Percentiles rank a stretch among this genome's conserved stretches.
Conservation (phyloP, 192 early-diverging fungal genomes). For the Gryganskiella cystojenkinii region DNA sequence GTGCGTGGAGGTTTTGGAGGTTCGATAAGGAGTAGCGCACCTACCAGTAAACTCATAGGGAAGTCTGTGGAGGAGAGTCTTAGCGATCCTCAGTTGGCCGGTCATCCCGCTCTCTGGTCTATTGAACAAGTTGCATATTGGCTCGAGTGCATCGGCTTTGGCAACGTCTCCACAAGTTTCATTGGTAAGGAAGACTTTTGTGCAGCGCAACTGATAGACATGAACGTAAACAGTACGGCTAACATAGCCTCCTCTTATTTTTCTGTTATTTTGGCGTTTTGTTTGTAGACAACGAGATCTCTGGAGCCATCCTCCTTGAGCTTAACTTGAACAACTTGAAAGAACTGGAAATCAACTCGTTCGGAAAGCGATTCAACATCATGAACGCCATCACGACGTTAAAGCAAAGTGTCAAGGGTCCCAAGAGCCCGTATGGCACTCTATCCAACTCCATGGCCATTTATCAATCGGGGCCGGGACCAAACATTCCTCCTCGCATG, state of each 20-base stretch:
- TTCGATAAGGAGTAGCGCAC: not conserved
- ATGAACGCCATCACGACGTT: slow-evolving; percentile 71
- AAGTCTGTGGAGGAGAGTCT: slow-evolving; percentile 40
- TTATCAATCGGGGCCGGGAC: slow-evolving; percentile 14
- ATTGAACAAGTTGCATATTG: slow-evolving; percentile 68
- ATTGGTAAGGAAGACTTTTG: too few relatives aligned
- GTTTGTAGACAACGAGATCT: slow-evolving; percentile 72
- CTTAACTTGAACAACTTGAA: slow-evolving; percentile 71
- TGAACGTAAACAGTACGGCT: not conserved
- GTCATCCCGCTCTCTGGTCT: slow-evolving; percentile 62
- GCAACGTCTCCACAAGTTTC: slow-evolving; percentile 56
- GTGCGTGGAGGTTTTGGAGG: slow-evolving; percentile 6
- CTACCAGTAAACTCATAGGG: slow-evolving; percentile 29
- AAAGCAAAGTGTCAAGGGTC: slow-evolving; percentile 48
- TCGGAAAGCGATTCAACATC: slow-evolving; percentile 73
- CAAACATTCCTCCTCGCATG: slow-evolving; percentile 51
- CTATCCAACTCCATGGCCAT: slow-evolving; percentile 17
- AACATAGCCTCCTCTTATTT: too few relatives aligned
- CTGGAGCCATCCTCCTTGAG: slow-evolving; percentile 71
- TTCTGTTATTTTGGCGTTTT: slow-evolving; percentile 41
- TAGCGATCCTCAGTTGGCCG: slow-evolving; percentile 38
- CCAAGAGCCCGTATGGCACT: slow-evolving; percentile 20
- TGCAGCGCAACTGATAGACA: too few relatives aligned
- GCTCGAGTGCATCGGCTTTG: slow-evolving; percentile 65
- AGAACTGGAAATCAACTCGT: slow-evolving; percentile 72